Evolutionary conservation across 2,329 filamentous ascomycete species (phyloP).

Genomic region (Aspergillus fijiensis): DNA sequence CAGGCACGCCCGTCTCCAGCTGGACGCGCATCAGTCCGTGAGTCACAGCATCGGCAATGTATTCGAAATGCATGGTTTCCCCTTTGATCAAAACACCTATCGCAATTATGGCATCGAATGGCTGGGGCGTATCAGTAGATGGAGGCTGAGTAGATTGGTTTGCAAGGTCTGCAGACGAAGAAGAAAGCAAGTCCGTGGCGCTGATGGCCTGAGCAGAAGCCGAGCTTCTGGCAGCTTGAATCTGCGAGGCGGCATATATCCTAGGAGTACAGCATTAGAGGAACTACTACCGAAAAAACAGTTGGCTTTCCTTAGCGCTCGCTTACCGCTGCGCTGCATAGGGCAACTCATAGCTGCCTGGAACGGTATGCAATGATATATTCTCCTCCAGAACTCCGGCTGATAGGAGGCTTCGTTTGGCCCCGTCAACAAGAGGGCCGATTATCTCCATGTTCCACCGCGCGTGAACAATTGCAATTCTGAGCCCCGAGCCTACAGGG

Average conservation of each 20-base stretch:
- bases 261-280: conserved; percentile 44
- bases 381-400: conserved; percentile 84
- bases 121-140: conserved; percentile 41
- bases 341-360: conserved; percentile 91
- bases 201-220: conserved; percentile 37
- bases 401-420: conserved; percentile 72
- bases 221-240: conserved; percentile 67
- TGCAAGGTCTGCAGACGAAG: conserved; percentile 66
- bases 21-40: conserved; percentile 94
- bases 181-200: conserved; percentile 59
- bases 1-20: conserved; percentile 81
- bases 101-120: conserved; percentile 92
- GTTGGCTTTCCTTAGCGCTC: neutral
- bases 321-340: conserved; percentile 79
- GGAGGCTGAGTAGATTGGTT: conserved; percentile 43
- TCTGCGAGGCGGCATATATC: conserved; percentile 79
- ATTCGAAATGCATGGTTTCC: conserved; percentile 99
- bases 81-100: conserved; percentile 97
- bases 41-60: conserved; percentile 87
- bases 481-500: conserved; percentile 64
- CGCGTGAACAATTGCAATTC: conserved; percentile 92
- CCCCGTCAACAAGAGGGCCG: conserved; percentile 76
- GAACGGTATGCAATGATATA: conserved; percentile 85
- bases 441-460: conserved; percentile 93
- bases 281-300: neutral